Evolutionary conservation across 148 eudicot genomes (phyloP).

Genomic region (Agrostemma githago): DNA sequence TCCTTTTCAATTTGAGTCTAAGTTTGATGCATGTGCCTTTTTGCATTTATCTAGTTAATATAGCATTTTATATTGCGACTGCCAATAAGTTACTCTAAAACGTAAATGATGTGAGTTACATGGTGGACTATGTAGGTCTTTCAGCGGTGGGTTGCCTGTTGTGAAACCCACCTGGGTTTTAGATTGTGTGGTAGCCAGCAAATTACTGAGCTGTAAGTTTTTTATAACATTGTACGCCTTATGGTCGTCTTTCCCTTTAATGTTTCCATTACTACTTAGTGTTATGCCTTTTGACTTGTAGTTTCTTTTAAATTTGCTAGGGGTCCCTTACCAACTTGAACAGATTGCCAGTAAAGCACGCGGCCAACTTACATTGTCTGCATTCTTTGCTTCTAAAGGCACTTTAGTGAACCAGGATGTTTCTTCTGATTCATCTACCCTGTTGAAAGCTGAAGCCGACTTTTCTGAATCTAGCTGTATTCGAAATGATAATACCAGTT

Average conservation of each 20-base stretch:
- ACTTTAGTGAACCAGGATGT: constrained; percentile 27
- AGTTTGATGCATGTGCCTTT: neutral
- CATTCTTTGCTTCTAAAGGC: constrained; percentile 54
- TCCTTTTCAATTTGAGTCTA: neutral
- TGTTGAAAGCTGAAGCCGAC: constrained; percentile 31
- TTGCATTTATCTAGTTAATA: neutral
- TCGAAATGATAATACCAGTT: constrained; percentile 3
- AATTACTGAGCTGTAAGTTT: constrained; percentile 71
- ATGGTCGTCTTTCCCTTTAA: neutral
- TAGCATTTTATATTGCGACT: constrained; percentile 8
- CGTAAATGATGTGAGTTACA: neutral
- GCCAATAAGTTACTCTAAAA: neutral
- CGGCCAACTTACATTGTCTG: constrained; percentile 75
- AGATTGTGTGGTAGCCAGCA: constrained; percentile 75
- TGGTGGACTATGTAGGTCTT: constrained; percentile 46
- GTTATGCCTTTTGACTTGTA: neutral
- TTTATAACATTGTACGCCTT: neutral
- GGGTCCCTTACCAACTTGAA: constrained; percentile 84
- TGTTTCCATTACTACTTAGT: neutral
- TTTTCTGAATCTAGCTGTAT: constrained; percentile 3
- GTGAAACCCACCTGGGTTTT: constrained; percentile 83
- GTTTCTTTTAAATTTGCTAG: constrained; percentile 25
- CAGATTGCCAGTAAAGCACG: constrained; percentile 53
- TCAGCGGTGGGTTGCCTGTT: constrained; percentile 88
- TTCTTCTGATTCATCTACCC: constrained; percentile 26